Evolutionary conservation across 2,329 filamentous ascomycete species (phyloP), one percentile per base, ranked within the genome.

Genomic region (Claviceps sp.): DNA sequence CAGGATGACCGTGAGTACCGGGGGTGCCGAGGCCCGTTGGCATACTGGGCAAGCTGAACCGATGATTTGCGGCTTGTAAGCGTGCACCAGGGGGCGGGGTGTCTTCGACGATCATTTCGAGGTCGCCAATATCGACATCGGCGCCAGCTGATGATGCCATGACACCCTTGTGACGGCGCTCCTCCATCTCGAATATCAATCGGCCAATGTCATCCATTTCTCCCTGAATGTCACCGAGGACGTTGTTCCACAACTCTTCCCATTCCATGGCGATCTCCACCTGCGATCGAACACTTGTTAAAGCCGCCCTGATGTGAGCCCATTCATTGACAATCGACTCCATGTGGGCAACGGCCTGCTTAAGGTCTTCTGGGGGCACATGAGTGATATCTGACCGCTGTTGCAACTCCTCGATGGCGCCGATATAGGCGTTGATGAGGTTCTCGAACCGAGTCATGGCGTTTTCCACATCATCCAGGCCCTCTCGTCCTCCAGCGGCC

Each of bases 191-290:
- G 62, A 97, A 97, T 34, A 97, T 87, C 47, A 95, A 72, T 41
- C 86, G 78, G 61, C 79, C 81, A 16, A 95, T 74, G 45, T 85
- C 83, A 57, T 93, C 86, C 68, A 81, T 84, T 69, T 98, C 93
- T 56, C 84, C 82, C 50, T 90, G 87, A 55, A 97, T 95, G 64
- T 97, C 91, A 45, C 90, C 91, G 2, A 98, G 74, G 3, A 97
- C 91, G 57, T 79, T 88, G 60, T 88, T 88, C 91, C 93, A 97
- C 38, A 98, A 75, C 69, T 97, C 90, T 66, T 96, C 90, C 91
- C 91, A 98, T 64, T 98, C 93, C 89, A 97, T 95, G 47, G 93
- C 93, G 54, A 95, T 82, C 67, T 97, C 93, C 18, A 98, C 91
- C 63, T 97, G 91, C 47, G 79, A 79, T 65, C 95, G 95, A 52